Base-by-base conservation (phyloP, 31 red algal genomes). In the Porphyra umbilicalis region DNA sequence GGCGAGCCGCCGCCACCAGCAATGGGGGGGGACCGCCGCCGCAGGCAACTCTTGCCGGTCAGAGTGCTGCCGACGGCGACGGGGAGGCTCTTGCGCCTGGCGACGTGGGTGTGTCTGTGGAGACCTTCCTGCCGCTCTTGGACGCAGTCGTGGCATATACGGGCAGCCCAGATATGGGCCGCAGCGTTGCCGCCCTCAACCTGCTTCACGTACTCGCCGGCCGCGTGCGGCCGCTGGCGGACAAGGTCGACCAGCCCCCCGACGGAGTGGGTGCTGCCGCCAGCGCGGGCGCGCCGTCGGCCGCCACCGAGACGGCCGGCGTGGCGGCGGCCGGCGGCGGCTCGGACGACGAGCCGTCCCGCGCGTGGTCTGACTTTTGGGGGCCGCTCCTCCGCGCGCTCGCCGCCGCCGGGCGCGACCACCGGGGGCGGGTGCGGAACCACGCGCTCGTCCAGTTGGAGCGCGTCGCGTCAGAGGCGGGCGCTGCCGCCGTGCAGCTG, bases 71-170 rank as follows among this genome's bases (percentile, higher is more conserved):
- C 29, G 38, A 39, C 38, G 16, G 11, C n/a, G 20, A n/a, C 77
- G 7, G 77, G 25, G 35, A 38, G 14, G 35, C 35, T 18, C 9
- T 36, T 18, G 8, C 77, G 35, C 85, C 84, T 35, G 77, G 79
- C 36, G 76, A 75, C 33, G 80, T 85, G 30, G 92, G 83, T 16
- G 83, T 93, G 20, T 91, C 87, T 14, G 35, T 88, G 36, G 81
- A 97, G 85, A 94, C 95, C 10, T 97, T 88, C 90, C 80, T 89
- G 37, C 95, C 94, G 31, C 78, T 92, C 39, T 76, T 97, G 18
- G 88, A 94, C 77, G 92, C 96, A 35, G 84, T 95, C 34, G 71
- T 94, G 35, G 89, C 92, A 80, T 98, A 95, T 76, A 83, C 89
- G 30, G 89, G 83, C 33, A 81, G 88, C 84, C 40, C 89, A 9